Conservation (phyloP, 169 alveolate genomes). For the Theileria parva region DNA sequence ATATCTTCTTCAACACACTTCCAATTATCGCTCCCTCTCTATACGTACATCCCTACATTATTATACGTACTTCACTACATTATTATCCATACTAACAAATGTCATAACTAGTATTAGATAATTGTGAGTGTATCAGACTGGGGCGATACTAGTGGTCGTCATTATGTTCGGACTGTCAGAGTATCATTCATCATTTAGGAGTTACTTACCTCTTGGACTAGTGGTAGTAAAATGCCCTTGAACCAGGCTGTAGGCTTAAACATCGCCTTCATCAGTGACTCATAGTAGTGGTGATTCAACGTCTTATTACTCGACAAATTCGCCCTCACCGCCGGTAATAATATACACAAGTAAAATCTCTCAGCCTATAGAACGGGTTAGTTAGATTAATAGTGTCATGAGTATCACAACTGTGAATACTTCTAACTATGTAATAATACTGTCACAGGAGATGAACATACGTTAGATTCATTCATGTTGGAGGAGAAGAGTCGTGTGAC, state of each 20-base stretch:
- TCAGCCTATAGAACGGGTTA: constrained; percentile 37
- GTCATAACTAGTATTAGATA: neutral
- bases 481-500: constrained; percentile 90
- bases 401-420: neutral
- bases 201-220: constrained; percentile 82
- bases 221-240: constrained; percentile 91
- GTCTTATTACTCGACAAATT: constrained; percentile 84
- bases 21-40: constrained; percentile 96
- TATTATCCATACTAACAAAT: neutral
- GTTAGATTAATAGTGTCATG: neutral
- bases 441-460: constrained; percentile 21
- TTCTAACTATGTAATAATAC: constrained; percentile 26
- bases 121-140: constrained; percentile 69
- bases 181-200: constrained; percentile 76
- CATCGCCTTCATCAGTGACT: constrained; percentile 90
- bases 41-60: constrained; percentile 81
- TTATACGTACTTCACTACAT: neutral
- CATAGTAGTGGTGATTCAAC: constrained; percentile 89
- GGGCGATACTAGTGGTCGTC: constrained; percentile 78
- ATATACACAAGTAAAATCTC: constrained; percentile 75
- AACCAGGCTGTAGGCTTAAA: constrained; percentile 96
- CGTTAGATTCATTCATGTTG: constrained; percentile 80
- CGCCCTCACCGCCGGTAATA: constrained; percentile 85
- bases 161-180: constrained; percentile 56
- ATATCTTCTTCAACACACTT: constrained; percentile 84